These are phyloP conservation scores for Isatis lusitanica DNA, from an alignment of 441 rosid genomes.

Conservation along the genomic window DNA sequence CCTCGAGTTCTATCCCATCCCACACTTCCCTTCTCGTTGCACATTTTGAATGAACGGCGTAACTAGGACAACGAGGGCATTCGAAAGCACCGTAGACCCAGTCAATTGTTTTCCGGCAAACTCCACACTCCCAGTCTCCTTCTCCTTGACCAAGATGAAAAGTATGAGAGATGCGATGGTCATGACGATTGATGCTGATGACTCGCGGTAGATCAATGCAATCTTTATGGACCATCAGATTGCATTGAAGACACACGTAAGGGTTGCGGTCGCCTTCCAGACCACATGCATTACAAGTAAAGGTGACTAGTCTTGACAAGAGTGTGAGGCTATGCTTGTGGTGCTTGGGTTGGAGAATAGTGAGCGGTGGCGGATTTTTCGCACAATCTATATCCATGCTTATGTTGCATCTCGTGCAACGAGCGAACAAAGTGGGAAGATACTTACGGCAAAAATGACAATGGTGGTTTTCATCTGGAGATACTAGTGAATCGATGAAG, in stretches of 20 bases:
- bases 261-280: constrained; percentile 44
- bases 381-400: not conserved
- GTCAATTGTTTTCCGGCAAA: constrained; percentile 2
- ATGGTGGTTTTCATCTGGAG: too few species aligned
- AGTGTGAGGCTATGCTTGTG: constrained; percentile 18
- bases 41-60: constrained; percentile 19
- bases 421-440: too few species aligned
- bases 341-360: not conserved
- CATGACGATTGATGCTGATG: constrained; percentile 24
- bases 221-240: constrained; percentile 5
- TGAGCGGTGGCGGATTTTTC: not conserved
- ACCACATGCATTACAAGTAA: constrained; percentile 41
- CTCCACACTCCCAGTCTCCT: not conserved
- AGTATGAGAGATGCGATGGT: constrained; percentile 18
- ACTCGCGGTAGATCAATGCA: constrained; percentile 15
- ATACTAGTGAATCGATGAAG: too few species aligned
- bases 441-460: too few species aligned
- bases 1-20: constrained; percentile 4
- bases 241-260: constrained; percentile 36
- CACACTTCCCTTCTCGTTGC: constrained; percentile 3
- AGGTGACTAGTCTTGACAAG: not conserved
- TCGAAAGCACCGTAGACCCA: constrained; percentile 12
- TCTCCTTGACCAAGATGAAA: constrained; percentile 11
- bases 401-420: not conserved
- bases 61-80: constrained; percentile 12